Conservation (phyloP, 305 asterid species). For the Plantago coronopus region DNA sequence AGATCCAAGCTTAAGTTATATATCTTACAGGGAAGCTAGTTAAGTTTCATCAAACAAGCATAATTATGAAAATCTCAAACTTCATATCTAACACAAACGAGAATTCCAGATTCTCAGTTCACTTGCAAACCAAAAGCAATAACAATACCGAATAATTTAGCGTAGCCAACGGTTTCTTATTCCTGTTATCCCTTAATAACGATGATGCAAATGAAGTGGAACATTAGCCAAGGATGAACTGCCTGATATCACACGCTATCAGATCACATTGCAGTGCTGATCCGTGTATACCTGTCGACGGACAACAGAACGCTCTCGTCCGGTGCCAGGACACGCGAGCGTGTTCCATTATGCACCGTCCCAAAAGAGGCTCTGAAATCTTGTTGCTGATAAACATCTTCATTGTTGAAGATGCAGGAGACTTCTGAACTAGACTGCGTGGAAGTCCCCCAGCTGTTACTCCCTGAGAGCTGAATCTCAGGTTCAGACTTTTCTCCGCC, state of each 20-base stretch:
- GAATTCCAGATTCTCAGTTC: conserved; percentile 17
- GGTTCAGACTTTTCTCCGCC: conserved; percentile 17
- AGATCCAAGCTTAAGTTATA: too few relatives aligned
- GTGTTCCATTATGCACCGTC: conserved; percentile 12
- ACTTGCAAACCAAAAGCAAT: conserved; percentile 21
- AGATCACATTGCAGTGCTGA: conserved; percentile 29
- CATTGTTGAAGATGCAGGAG: conserved; percentile 52
- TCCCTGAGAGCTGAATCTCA: conserved; percentile 28
- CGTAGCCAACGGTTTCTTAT: conserved; percentile 14
- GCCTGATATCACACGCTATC: conserved; percentile 48
- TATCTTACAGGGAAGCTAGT: too few relatives aligned
- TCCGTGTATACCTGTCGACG: conserved; percentile 26
- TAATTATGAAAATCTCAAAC: too few relatives aligned
- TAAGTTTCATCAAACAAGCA: too few relatives aligned
- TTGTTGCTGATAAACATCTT: conserved; percentile 38
- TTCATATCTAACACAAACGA: conserved; percentile 16
- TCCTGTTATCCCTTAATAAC: background rate
- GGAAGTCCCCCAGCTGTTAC: conserved; percentile 49
- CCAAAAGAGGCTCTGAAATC: conserved; percentile 33
- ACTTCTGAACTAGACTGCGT: conserved; percentile 44
- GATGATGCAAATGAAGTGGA: conserved; percentile 25
- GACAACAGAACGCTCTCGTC: conserved; percentile 34
- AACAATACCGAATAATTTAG: conserved; percentile 8
- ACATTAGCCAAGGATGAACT: conserved; percentile 81
- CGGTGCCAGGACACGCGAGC: conserved; percentile 25